A percentile compares a stretch with the other conserved stretches of the same genome.
Evolutionary conservation across 345 rosid genomes (phyloP).

Genomic region (Eucalyptus erythrocorys): DNA sequence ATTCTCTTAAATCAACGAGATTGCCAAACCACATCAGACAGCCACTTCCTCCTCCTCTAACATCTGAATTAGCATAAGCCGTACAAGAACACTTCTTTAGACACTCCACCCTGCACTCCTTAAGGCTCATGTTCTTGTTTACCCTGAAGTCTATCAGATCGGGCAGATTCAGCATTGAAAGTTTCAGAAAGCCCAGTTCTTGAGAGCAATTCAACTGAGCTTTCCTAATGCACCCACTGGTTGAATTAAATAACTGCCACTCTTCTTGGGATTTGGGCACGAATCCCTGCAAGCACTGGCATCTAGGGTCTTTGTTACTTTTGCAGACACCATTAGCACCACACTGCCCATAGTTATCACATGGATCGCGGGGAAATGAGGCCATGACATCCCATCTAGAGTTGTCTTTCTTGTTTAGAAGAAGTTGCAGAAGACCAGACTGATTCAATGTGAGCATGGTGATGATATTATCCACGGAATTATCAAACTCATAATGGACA

Average conservation of each 20-base stretch:
- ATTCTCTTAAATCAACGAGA: slow-evolving; percentile 3
- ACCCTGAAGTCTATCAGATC: not conserved
- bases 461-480: not conserved
- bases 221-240: not conserved
- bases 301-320: not conserved
- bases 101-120: slow-evolving; percentile 3
- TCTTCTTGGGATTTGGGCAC: slow-evolving; percentile 7
- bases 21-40: slow-evolving; percentile 19
- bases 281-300: slow-evolving; percentile 26
- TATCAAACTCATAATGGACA: slow-evolving; percentile 1
- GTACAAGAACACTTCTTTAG: slow-evolving; percentile 9
- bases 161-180: not conserved
- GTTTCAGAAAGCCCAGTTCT: not conserved
- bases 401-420: not conserved
- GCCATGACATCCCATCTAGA: not conserved
- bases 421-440: not conserved
- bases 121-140: not conserved
- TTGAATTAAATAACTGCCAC: slow-evolving; percentile 7
- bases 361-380: not conserved
- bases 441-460: not conserved
- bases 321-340: not conserved
- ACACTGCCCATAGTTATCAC: not conserved
- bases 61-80: slow-evolving; percentile 3
- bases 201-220: not conserved
- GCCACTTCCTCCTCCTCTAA: slow-evolving; percentile 11